Percentiles rank a stretch among this genome's conserved stretches.
Evolutionary conservation across 1,139 yeast species (phyloP).

Genomic region (Zygoascus sp.): DNA sequence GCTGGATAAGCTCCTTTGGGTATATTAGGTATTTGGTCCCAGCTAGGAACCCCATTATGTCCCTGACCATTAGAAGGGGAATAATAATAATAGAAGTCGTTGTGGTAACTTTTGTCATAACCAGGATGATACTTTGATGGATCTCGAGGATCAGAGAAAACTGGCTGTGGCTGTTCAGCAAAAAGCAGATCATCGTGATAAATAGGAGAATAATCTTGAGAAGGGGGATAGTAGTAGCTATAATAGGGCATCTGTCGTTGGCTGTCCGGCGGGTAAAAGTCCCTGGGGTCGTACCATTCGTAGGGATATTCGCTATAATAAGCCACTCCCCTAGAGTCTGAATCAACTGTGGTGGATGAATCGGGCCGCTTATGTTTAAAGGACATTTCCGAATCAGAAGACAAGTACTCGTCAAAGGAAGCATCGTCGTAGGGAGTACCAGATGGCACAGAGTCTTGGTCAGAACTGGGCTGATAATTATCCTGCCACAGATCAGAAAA

Average conservation of each 20-base stretch:
- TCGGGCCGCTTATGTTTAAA: too few relatives aligned
- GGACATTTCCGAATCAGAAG: too few relatives aligned
- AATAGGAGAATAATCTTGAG: not conserved
- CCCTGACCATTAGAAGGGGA: not conserved
- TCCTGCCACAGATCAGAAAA: constrained; percentile 5
- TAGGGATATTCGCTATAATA: not conserved
- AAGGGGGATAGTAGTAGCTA: not conserved
- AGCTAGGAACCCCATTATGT: not conserved
- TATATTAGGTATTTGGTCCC: not conserved
- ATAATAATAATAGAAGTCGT: not conserved
- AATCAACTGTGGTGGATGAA: too few relatives aligned
- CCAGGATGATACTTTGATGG: not conserved
- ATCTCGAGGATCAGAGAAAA: not conserved
- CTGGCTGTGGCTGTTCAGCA: not conserved
- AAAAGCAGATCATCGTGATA: not conserved
- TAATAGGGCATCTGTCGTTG: not conserved
- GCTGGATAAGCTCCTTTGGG: not conserved
- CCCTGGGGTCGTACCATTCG: constrained; percentile 6
- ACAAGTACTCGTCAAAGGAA: too few relatives aligned
- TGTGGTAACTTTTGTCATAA: constrained; percentile 4
- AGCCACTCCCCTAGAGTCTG: not conserved
- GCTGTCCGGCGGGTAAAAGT: not conserved
- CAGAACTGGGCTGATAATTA: too few relatives aligned
- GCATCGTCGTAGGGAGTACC: not conserved
- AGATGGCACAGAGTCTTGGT: too few relatives aligned